A percentile compares a stretch with the other conserved stretches of the same genome.
Conservation (phyloP, 1,284 basidiomycete species). For the Xanthoconium separans region DNA sequence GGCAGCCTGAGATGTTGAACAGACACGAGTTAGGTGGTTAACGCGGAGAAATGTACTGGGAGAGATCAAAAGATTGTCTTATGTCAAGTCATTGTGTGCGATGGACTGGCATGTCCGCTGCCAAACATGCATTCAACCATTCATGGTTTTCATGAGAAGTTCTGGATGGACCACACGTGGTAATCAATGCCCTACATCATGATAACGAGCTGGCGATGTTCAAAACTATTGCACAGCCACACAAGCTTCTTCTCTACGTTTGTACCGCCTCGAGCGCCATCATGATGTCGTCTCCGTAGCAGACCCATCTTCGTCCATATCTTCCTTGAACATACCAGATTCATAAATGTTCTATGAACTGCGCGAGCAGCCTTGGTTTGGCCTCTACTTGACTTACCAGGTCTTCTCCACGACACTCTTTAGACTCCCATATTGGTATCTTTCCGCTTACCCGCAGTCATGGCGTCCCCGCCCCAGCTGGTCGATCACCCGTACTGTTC, state of each 20-base stretch:
- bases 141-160: no score
- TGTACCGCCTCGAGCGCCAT: not conserved
- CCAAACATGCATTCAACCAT: no score
- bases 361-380: conserved; percentile 30
- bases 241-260: not conserved
- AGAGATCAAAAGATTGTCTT: no score
- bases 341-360: conserved; percentile 22
- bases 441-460: conserved; percentile 24
- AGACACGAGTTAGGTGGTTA: no score
- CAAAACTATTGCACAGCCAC: no score
- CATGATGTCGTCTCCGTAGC: no score
- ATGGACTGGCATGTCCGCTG: no score
- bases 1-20: no score
- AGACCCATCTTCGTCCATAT: not conserved
- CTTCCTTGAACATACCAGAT: not conserved
- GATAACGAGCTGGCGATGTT: no score
- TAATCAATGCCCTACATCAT: no score
- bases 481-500: conserved; percentile 22
- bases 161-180: no score
- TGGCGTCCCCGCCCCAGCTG: conserved; percentile 29
- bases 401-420: conserved; percentile 42
- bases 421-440: conserved; percentile 49
- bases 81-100: no score
- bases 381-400: conserved; percentile 39
- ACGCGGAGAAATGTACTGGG: not conserved